Percentiles rank a stretch among this genome's conserved stretches.
Evolutionary conservation across 2,329 filamentous ascomycete genomes (phyloP).

Genomic region (Mycosphaerella sp.): DNA sequence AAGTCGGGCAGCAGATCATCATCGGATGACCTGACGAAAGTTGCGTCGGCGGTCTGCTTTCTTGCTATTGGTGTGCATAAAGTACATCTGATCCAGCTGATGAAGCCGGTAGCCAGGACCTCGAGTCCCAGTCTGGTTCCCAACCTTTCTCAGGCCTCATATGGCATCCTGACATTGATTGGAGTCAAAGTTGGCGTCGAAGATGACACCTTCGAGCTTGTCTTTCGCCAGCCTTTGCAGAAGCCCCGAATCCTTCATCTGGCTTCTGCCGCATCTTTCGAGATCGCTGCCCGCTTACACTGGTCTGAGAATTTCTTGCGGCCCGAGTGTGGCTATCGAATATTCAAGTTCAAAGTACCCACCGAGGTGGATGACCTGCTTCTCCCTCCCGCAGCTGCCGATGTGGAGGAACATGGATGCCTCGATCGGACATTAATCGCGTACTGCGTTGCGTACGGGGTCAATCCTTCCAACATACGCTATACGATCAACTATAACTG

Average conservation of each 20-base stretch:
- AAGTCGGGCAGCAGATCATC: slow-evolving; percentile 54
- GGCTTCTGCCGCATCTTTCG: slow-evolving; percentile 57
- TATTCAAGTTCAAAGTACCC: slow-evolving; percentile 58
- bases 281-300: slow-evolving; percentile 58
- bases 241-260: slow-evolving; percentile 53
- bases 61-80: slow-evolving; percentile 64
- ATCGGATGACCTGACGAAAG: slow-evolving; percentile 60
- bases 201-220: slow-evolving; percentile 62
- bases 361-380: slow-evolving; percentile 48
- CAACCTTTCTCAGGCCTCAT: slow-evolving; percentile 48
- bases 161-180: slow-evolving; percentile 58
- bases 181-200: slow-evolving; percentile 53
- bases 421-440: slow-evolving; percentile 63
- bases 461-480: slow-evolving; percentile 61
- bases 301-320: slow-evolving; percentile 58
- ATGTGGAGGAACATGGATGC: slow-evolving; percentile 54
- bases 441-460: slow-evolving; percentile 63
- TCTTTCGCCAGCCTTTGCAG: slow-evolving; percentile 53
- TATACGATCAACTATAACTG: slow-evolving; percentile 56
- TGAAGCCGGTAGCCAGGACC: slow-evolving; percentile 34
- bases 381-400: slow-evolving; percentile 43
- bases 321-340: slow-evolving; percentile 59
- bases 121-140: slow-evolving; percentile 50
- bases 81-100: slow-evolving; percentile 38
- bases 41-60: slow-evolving; percentile 60